Base-by-base conservation (phyloP, 2,329 filamentous ascomycete species). In the Teratosphaeria epicoccoides region DNA sequence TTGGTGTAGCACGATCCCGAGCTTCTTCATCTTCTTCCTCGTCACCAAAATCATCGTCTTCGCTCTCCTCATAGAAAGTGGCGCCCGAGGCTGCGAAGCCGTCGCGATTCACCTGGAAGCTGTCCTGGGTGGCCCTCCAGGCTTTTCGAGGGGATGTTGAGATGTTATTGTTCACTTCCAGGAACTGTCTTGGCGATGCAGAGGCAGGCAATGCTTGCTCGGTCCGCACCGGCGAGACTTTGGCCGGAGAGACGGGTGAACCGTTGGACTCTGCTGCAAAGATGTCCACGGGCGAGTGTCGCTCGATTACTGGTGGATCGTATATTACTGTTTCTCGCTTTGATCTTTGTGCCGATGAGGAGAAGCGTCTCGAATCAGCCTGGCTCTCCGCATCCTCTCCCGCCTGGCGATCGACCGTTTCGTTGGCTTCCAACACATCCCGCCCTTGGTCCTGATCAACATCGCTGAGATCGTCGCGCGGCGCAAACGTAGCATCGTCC, bases 1-100 rank as follows among this genome's bases (percentile, higher is more conserved):
- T 60, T 22, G 61, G 56, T 9, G 58, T 61, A 9, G 58, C 57
- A 20, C 61, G 44, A 28, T 62, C 59, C 12, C 57, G 50, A 22
- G 52, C 17, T n/a, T 46, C 43, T 20, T 47, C 14, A 1, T 24
- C 23, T 2, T 47, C 55, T 43, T 59, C 58, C 17, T 56, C 46
- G 26, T 58, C 55, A 24, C 47, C 29, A 37, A 14, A 11, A 17
- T 40, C 54, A 6, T 52, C 50, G 40, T 53, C 48, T 20, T 55
- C 56, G n/a, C 50, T 49, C 6, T 51, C 50, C 9, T 45, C 49
- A 24, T 50, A 25, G 23, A 40, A 40, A 20, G 33, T 40, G n/a
- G 17, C 33, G 33, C 33, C 33, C 6, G 33, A 40, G n/a, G 33
- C 33, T 40, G 33, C 33, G n/a, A 40, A 40, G n/a, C 33, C 33